phyloP scores from a whole-genome alignment of 1,139 yeast species.

The Suhomyces kunorum region DNA sequence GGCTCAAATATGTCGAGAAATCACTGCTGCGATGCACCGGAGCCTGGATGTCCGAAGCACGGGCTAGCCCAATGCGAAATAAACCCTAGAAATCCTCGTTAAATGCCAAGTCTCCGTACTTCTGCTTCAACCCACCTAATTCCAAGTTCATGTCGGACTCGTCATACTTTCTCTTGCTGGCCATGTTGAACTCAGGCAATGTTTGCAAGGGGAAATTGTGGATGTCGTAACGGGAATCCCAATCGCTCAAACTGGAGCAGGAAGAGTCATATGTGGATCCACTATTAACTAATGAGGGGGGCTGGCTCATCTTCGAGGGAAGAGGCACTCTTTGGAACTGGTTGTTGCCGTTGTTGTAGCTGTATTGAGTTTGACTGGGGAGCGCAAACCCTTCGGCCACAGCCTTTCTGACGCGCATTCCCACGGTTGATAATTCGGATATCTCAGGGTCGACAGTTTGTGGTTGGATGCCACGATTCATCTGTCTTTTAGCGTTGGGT shows the following conservation, averaged over 20 bases:
- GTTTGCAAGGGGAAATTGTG: conserved; percentile 18
- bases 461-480: conserved; percentile 19
- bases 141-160: conserved; percentile 19
- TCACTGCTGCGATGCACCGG: background rate
- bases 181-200: conserved; percentile 9
- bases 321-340: conserved; percentile 50
- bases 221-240: conserved; percentile 35
- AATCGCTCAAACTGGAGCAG: conserved; percentile 47
- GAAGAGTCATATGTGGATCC: conserved; percentile 47
- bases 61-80: background rate
- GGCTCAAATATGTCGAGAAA: background rate
- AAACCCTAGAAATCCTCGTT: conserved; percentile 46
- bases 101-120: conserved; percentile 48
- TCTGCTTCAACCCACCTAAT: conserved; percentile 20
- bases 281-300: conserved; percentile 40
- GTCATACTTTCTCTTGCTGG: conserved; percentile 42
- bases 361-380: conserved; percentile 17
- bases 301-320: conserved; percentile 45
- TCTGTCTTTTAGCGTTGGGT: conserved; percentile 23
- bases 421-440: conserved; percentile 52
- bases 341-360: conserved; percentile 1
- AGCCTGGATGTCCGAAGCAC: background rate
- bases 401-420: conserved; percentile 71
- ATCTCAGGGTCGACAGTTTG: conserved; percentile 24
- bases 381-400: conserved; percentile 60